Base-by-base conservation (phyloP, 163 green algal species). In the Volvox carteri region DNA sequence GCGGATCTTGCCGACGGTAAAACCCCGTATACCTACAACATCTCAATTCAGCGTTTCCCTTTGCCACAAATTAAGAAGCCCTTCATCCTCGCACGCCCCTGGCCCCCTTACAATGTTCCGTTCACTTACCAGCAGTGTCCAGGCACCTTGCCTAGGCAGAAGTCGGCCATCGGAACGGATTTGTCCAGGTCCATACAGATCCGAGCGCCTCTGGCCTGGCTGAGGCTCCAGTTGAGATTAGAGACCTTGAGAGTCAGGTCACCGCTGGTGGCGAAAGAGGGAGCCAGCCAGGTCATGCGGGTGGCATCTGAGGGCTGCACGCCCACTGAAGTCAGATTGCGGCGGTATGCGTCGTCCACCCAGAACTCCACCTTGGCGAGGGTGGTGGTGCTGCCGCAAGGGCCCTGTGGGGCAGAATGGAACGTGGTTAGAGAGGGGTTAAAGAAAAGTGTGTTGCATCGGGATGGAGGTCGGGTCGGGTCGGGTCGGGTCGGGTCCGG, bases 321-420 rank as follows among this genome's bases (percentile, higher is more conserved):
- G 58, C 14, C 41, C 1, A 78, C 11, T 18, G 28, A n/a, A 5
- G 18, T n/a, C 41, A 87, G 19, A 42, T 52, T 50, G 79, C 79
- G 62, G 44, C 79, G 79, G n/a, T 41, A 33, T 0, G 23, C 25
- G 62, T 87, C 79, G 44, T 78, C 30, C 25, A 60, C 79, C 39
- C 50, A 87, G 79, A 87, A 56, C 62, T 87, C 79, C n/a, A 54
- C 21, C 79, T 87, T 87, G 16, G 52, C 30, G n/a, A 87, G 79
- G 62, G 28, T 70, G 62, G 79, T 56, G 44, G 58, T 70, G 1
- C 9, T 35, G 8, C 79, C 79, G 60, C 79, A 87, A 5, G 28
- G 4, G 42, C 78, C 70, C 70, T 65, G 74, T n/a, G n/a, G n/a
- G n/a, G n/a, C n/a, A n/a, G n/a, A n/a, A n/a, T n/a, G n/a, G n/a